These are phyloP conservation scores for Zygotorulaspora florentina DNA, from an alignment of 805 yeast genomes.

Conservation along the genomic window DNA sequence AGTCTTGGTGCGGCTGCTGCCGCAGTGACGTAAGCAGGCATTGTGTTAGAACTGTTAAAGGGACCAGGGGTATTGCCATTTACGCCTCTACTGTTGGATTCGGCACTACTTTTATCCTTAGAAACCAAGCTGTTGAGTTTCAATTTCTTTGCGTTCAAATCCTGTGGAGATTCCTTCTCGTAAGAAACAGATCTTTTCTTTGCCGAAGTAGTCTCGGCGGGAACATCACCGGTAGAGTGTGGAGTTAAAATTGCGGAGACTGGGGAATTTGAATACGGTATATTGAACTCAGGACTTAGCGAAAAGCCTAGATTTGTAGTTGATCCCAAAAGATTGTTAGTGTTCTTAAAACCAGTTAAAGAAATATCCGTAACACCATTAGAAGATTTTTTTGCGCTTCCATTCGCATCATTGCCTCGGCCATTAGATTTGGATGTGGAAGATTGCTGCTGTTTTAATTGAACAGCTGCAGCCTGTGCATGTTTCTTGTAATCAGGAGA, in stretches of 20 bases:
- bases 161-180: not conserved
- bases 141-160: slow-evolving; percentile 1
- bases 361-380: slow-evolving; percentile 1
- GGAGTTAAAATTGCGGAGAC: slow-evolving; percentile 57
- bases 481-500: slow-evolving; percentile 72
- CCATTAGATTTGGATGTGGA: slow-evolving; percentile 15
- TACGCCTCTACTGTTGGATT: not conserved
- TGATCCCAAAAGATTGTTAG: slow-evolving; percentile 1
- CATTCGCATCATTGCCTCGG: slow-evolving; percentile 15
- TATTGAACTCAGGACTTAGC: slow-evolving; percentile 35
- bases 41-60: not conserved
- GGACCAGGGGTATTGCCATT: not conserved
- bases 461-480: slow-evolving; percentile 51
- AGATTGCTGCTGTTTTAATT: slow-evolving; percentile 23
- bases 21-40: slow-evolving; percentile 48
- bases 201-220: not conserved
- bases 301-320: slow-evolving; percentile 18
- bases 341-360: slow-evolving; percentile 1
- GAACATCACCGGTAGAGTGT: slow-evolving; percentile 3
- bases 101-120: not conserved
- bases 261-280: slow-evolving; percentile 74
- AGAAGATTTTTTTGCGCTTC: slow-evolving; percentile 1
- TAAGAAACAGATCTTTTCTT: slow-evolving; percentile 7
- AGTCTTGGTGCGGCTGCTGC: slow-evolving; percentile 83
- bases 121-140: not conserved